These are phyloP conservation scores for Wallacemonas sp. DNA, from an alignment of 208 protist genomes.

Conservation along the genomic window DNA sequence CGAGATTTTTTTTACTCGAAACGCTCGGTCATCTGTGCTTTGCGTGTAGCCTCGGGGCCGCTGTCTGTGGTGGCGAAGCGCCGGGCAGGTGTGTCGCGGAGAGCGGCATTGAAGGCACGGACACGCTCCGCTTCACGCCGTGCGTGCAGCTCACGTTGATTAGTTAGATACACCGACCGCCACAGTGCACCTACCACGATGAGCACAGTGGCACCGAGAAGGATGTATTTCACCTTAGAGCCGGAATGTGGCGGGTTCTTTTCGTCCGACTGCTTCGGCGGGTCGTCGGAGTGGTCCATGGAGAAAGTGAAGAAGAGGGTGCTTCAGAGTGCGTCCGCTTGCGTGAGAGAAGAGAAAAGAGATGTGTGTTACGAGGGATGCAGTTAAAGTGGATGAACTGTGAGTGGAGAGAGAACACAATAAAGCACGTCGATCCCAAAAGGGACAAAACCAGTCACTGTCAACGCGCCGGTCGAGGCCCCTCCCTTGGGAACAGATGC, in stretches of 20 bases:
- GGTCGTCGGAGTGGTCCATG: neutral
- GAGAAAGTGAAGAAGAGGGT: neutral
- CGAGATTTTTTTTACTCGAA: neutral
- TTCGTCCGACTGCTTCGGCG: neutral
- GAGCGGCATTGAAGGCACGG: conserved; percentile 23
- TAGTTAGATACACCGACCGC: conserved; percentile 53
- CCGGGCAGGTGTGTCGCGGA: conserved; percentile 47
- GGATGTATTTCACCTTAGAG: neutral
- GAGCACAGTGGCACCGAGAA: conserved; percentile 22
- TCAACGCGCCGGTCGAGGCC: no score
- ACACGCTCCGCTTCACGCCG: conserved; percentile 29
- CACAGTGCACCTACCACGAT: conserved; percentile 34
- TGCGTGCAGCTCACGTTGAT: conserved; percentile 46
- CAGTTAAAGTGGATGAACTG: no score
- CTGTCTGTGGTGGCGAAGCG: conserved; percentile 51
- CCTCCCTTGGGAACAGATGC: no score
- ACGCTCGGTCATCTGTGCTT: conserved; percentile 11
- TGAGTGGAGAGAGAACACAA: no score
- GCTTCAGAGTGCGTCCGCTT: neutral
- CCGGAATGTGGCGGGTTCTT: neutral
- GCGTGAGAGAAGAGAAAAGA: neutral
- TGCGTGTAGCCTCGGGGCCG: conserved; percentile 21
- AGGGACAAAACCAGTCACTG: neutral
- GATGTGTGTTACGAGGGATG: no score
- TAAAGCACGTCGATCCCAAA: no score